Base-by-base conservation (phyloP, 2,329 filamentous ascomycete species). In the Sporothrix globosa region DNA sequence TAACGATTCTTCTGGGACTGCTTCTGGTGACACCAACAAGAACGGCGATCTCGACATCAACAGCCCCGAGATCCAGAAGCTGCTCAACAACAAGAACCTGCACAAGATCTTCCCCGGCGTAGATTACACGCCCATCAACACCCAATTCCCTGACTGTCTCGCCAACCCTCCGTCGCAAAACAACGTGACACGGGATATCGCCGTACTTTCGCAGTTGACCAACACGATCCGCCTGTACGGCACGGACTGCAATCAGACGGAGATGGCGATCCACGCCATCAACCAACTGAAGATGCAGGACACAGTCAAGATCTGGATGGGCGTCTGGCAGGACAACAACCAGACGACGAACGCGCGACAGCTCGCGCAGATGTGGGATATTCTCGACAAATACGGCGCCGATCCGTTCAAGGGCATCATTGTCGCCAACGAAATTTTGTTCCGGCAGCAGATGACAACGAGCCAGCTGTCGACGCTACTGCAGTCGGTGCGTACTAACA, bases 241-340 rank as follows among this genome's bases (percentile, higher is more conserved):
- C 66, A 98, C 93, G 14, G 95, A 98, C 81, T 98, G 95, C 85
- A 97, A 97, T 80, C 95, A 98, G 81, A 98, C 95, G 0, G 88
- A 97, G 79, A 96, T 98, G 91, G 88, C 96, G 0, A 83, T 98
- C 10, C 90, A 96, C 76, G 90, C 94, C 24, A 90, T 98, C 75
- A 84, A 92, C 70, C 86, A 86, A 67, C 85, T 98, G 14, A 84
- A 90, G 68, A 82, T 97, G 75, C 85, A 91, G 69, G 84, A 87
- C 70, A 83, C 83, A 1, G 88, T 97, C 83, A 97, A 96, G 79
- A 84, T 98, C 73, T 98, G 95, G 95, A 83, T 98, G 58, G 95
- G 95, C 19, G 94, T 98, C 3, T 97, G 94, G 92, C 90, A 97
- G 73, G 93, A 96, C 77, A 85, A 83, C 70, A 97, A 97, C 79